These are phyloP conservation scores for Truncatella angustata DNA, from an alignment of 2,329 filamentous ascomycete genomes.

Conservation along the genomic window DNA sequence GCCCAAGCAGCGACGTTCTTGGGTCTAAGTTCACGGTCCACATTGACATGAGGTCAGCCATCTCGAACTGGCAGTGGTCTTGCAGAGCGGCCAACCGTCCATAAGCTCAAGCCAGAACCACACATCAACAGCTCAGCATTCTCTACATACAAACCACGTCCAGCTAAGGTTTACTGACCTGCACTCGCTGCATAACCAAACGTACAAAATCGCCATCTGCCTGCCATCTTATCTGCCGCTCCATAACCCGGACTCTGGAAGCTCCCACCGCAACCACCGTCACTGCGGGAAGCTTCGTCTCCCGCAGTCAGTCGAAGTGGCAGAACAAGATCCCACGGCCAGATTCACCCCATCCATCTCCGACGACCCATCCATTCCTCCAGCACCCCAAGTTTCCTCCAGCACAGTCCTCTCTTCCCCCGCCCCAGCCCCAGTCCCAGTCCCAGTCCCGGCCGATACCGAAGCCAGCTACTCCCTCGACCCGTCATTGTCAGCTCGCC, in stretches of 20 bases:
- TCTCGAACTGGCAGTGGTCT: conserved; percentile 4
- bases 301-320: conserved; percentile 65
- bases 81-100: conserved; percentile 1
- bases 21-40: conserved; percentile 7
- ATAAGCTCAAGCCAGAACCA: background rate
- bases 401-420: conserved; percentile 45
- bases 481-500: conserved; percentile 15
- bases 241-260: background rate
- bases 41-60: conserved; percentile 11
- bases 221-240: background rate
- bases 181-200: too few species aligned
- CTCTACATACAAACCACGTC: background rate
- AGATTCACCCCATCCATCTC: conserved; percentile 60
- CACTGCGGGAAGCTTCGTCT: conserved; percentile 36
- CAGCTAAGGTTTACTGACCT: background rate
- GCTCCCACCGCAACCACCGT: conserved; percentile 11
- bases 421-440: too few species aligned
- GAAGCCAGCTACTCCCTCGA: conserved; percentile 18
- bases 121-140: background rate
- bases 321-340: conserved; percentile 59
- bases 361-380: conserved; percentile 64
- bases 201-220: too few species aligned
- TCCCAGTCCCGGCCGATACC: conserved; percentile 25
- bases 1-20: background rate
- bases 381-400: conserved; percentile 46